Evolutionary conservation across 2,329 filamentous ascomycete genomes (phyloP).

Genomic region (Ceratocystiopsis minuta): DNA sequence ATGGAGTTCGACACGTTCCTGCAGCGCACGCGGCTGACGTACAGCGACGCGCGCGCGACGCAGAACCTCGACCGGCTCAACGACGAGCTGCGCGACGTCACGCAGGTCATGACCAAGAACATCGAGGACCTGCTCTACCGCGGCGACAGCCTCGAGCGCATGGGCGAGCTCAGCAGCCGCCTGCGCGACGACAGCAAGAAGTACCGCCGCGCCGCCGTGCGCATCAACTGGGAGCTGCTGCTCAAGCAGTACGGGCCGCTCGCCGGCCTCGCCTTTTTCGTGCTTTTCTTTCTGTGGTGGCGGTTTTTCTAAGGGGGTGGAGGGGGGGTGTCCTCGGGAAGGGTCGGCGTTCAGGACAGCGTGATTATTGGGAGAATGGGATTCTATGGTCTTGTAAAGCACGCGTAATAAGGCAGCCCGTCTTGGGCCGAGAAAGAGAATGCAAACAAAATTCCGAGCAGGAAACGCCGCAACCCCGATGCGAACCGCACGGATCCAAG

Average conservation of each 20-base stretch:
- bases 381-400: too few relatives aligned
- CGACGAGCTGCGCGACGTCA: slow-evolving; percentile 92
- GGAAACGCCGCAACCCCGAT: too few relatives aligned
- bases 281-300: slow-evolving; percentile 80
- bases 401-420: too few relatives aligned
- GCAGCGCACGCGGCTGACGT: slow-evolving; percentile 76
- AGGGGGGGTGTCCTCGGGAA: too few relatives aligned
- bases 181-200: slow-evolving; percentile 86
- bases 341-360: too few relatives aligned
- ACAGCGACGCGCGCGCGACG: slow-evolving; percentile 77
- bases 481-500: too few relatives aligned
- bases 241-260: slow-evolving; percentile 94
- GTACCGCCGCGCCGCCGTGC: slow-evolving; percentile 78
- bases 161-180: slow-evolving; percentile 84
- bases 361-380: too few relatives aligned
- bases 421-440: too few relatives aligned
- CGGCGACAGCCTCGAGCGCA: slow-evolving; percentile 83
- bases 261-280: slow-evolving; percentile 60
- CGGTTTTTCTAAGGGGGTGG: slow-evolving; percentile 53
- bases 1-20: slow-evolving; percentile 98
- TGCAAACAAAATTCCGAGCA: too few relatives aligned
- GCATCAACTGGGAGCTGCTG: slow-evolving; percentile 95
- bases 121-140: slow-evolving; percentile 94
- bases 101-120: slow-evolving; percentile 99
- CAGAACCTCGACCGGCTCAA: slow-evolving; percentile 92